A percentile compares a stretch with the other conserved stretches of the same genome.
These are phyloP conservation scores for Arctium minus DNA, from an alignment of 129 eudicot species.

Conservation along the genomic window DNA sequence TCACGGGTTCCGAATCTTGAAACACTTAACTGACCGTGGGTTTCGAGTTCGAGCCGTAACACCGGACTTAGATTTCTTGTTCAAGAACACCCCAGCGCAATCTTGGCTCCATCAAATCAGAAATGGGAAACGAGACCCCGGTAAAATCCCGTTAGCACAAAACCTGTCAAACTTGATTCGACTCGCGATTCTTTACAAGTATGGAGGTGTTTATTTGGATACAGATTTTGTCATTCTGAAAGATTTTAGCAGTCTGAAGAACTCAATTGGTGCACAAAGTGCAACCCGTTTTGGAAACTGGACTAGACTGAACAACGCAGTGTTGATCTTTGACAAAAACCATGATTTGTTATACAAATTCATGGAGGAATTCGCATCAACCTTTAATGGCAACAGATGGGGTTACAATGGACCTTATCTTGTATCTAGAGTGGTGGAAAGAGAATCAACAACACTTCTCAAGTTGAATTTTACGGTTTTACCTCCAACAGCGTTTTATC, in stretches of 20 bases:
- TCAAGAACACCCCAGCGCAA: constrained; percentile 65
- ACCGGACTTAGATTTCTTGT: constrained; percentile 47
- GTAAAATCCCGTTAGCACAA: constrained; percentile 64
- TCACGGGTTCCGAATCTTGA: constrained; percentile 30
- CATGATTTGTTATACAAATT: constrained; percentile 61
- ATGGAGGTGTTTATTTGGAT: constrained; percentile 68
- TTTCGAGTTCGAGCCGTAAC: constrained; percentile 35
- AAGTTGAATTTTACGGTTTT: constrained; percentile 34
- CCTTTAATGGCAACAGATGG: constrained; percentile 70
- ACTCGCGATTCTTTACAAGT: constrained; percentile 53
- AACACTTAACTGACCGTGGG: constrained; percentile 37
- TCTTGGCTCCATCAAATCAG: constrained; percentile 52
- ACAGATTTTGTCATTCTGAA: constrained; percentile 57
- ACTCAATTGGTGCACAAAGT: constrained; percentile 68
- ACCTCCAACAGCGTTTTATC: constrained; percentile 58
- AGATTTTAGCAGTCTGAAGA: constrained; percentile 47
- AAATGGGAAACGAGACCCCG: constrained; percentile 55
- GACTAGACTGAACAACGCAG: constrained; percentile 76
- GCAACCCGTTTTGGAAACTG: constrained; percentile 33
- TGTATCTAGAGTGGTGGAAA: constrained; percentile 59
- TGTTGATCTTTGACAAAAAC: constrained; percentile 57
- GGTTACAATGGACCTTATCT: constrained; percentile 82
- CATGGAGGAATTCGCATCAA: constrained; percentile 66
- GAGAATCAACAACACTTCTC: background rate
- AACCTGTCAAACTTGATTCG: constrained; percentile 60